These are phyloP conservation scores for Fusarium sp. DNA, from an alignment of 2,329 filamentous ascomycete species.

Conservation along the genomic window DNA sequence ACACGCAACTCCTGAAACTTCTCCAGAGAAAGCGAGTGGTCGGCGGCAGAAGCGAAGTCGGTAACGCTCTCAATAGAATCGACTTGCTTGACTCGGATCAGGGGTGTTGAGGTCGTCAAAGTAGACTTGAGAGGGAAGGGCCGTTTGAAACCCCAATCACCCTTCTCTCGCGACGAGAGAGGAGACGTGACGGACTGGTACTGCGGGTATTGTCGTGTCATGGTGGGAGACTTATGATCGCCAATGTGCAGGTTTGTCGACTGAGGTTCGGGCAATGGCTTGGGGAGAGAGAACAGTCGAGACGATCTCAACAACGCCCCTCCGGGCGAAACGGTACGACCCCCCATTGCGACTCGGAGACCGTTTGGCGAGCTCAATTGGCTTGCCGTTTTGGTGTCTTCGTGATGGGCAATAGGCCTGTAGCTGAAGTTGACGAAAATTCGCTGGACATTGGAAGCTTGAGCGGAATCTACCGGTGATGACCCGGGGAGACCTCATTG, in stretches of 20 bases:
- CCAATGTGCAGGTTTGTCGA: slow-evolving; percentile 58
- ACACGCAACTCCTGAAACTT: slow-evolving; percentile 90
- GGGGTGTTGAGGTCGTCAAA: slow-evolving; percentile 78
- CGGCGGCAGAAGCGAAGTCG: slow-evolving; percentile 86
- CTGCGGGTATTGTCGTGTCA: slow-evolving; percentile 83
- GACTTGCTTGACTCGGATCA: slow-evolving; percentile 81
- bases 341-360: slow-evolving; percentile 53
- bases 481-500: slow-evolving; percentile 50
- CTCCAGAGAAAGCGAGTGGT: slow-evolving; percentile 83
- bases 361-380: slow-evolving; percentile 52
- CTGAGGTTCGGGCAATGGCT: slow-evolving; percentile 77
- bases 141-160: slow-evolving; percentile 95
- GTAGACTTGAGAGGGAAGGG: slow-evolving; percentile 84
- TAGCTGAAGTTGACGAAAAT: slow-evolving; percentile 50
- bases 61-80: slow-evolving; percentile 92
- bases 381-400: slow-evolving; percentile 45
- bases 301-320: slow-evolving; percentile 85
- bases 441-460: slow-evolving; percentile 46
- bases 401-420: slow-evolving; percentile 37
- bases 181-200: slow-evolving; percentile 87
- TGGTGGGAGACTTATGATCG: slow-evolving; percentile 56
- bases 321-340: slow-evolving; percentile 68
- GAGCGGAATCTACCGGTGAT: slow-evolving; percentile 51
- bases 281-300: slow-evolving; percentile 89
- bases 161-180: slow-evolving; percentile 77